Evolutionary conservation across 2,329 filamentous ascomycete species (phyloP).

Genomic region (Ceratocystis smalleyi): DNA sequence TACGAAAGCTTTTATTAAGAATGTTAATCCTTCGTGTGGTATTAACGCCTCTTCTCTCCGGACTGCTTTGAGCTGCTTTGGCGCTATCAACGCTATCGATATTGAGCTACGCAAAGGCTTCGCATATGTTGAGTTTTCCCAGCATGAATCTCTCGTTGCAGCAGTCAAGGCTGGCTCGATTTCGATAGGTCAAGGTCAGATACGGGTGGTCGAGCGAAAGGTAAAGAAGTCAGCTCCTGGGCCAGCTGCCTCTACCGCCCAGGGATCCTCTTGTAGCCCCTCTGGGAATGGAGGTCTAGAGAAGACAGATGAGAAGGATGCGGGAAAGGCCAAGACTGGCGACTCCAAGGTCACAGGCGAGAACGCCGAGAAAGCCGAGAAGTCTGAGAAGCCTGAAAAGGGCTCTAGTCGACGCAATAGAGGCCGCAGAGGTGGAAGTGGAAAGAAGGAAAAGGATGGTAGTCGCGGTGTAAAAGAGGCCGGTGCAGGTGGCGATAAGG

Average conservation of each 20-base stretch:
- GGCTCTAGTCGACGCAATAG: slow-evolving; percentile 20
- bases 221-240: slow-evolving; percentile 32
- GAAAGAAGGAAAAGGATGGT: slow-evolving; percentile 7
- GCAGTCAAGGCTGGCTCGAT: slow-evolving; percentile 72
- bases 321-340: neutral
- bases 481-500: slow-evolving; percentile 18
- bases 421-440: slow-evolving; percentile 19
- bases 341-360: slow-evolving; percentile 16
- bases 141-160: slow-evolving; percentile 55
- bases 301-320: neutral
- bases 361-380: slow-evolving; percentile 19
- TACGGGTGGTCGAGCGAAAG: slow-evolving; percentile 74
- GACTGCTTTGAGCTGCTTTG: slow-evolving; percentile 58
- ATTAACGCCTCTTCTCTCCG: slow-evolving; percentile 71
- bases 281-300: neutral
- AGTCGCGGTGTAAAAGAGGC: slow-evolving; percentile 16
- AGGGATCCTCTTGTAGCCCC: slow-evolving; percentile 9
- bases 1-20: slow-evolving; percentile 61
- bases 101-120: slow-evolving; percentile 93
- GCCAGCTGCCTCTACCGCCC: slow-evolving; percentile 14
- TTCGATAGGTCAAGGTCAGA: slow-evolving; percentile 65
- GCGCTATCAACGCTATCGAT: slow-evolving; percentile 62
- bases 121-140: slow-evolving; percentile 78
- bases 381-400: slow-evolving; percentile 19
- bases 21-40: slow-evolving; percentile 77